These are phyloP conservation scores for Wickerhamiella qilinensis DNA, from an alignment of 805 yeast genomes.

Conservation along the genomic window DNA sequence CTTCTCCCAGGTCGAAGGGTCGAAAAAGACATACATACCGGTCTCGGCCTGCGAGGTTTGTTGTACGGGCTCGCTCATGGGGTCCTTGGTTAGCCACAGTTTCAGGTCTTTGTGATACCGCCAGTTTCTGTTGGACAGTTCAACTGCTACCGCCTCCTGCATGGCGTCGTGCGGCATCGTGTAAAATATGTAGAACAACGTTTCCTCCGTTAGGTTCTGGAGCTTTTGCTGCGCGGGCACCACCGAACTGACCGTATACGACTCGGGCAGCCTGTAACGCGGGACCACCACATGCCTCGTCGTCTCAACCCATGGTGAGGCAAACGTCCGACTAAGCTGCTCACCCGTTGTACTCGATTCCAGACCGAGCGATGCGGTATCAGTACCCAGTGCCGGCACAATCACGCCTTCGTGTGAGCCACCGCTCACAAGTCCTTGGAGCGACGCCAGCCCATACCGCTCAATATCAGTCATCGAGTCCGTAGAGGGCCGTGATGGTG, in stretches of 20 bases:
- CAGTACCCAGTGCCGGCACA: neutral
- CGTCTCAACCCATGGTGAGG: neutral
- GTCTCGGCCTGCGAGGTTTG: constrained; percentile 76
- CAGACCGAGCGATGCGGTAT: neutral
- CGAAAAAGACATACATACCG: constrained; percentile 87
- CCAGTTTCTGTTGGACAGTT: constrained; percentile 87
- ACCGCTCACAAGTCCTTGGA: neutral
- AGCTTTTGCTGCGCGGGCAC: constrained; percentile 30
- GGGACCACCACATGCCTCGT: constrained; percentile 86
- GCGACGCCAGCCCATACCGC: neutral
- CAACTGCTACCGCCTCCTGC: constrained; percentile 89
- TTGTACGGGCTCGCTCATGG: constrained; percentile 69
- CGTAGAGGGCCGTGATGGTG: neutral
- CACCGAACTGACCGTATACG: constrained; percentile 29
- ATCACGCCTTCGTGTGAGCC: neutral
- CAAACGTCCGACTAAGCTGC: neutral
- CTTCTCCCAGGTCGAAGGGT: constrained; percentile 91
- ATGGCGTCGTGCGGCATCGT: constrained; percentile 83
- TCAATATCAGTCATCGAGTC: neutral
- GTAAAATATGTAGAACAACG: constrained; percentile 83
- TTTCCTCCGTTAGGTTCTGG: constrained; percentile 63
- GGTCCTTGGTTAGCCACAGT: constrained; percentile 93
- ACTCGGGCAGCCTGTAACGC: constrained; percentile 46
- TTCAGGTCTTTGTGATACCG: constrained; percentile 89
- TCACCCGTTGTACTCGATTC: neutral